Base-by-base conservation (phyloP, 2,329 filamentous ascomycete species). In the Penicillium digitatum region DNA sequence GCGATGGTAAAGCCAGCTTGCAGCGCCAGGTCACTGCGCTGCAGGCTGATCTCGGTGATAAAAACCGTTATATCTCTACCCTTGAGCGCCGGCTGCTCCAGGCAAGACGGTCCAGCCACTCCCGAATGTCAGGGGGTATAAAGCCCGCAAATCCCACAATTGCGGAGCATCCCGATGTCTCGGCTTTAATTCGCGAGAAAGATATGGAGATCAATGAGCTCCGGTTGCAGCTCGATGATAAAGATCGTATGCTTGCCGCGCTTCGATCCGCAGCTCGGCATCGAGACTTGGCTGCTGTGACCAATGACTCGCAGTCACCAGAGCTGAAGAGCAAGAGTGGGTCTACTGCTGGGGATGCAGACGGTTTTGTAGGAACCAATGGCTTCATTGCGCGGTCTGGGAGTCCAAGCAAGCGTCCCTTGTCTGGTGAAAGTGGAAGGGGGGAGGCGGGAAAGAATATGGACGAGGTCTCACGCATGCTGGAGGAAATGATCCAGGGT, bases 401-500 rank as follows among this genome's bases (percentile, higher is more conserved):
- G 22, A 69, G 62, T 48, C 69, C 68, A 2, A 55, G 67, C 37
- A 64, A 68, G n/a, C 62, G 72, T 11, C 62, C 70, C 29, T 69
- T 68, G 12, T 66, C 69, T 12, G 62, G 61, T 53, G 60, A 61
- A n/a, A 62, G 57, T 49, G 66, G 72, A 22, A 72, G 72, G 55
- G 68, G 71, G 62, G 64, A 60, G 2, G 57, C 81, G 49, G 82
- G 80, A 60, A 81, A 82, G 76, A 90, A 88, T 62, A 88, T 94
- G 32, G 91, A 96, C 64, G 92, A 96, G 73, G 92, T 96, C 86
- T 95, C 89, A 62, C 85, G 86, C 66, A 91, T 96, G 77, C 82
- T 96, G 26, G 93, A 97, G 66, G 90, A 96, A 74, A 96, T 97
- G 93, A 94, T 96, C 56, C 88, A 92, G 68, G 89, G 93, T 68